Evolutionary conservation across 805 yeast species (phyloP).

Genomic region (Metschnikowia amazonensis): DNA sequence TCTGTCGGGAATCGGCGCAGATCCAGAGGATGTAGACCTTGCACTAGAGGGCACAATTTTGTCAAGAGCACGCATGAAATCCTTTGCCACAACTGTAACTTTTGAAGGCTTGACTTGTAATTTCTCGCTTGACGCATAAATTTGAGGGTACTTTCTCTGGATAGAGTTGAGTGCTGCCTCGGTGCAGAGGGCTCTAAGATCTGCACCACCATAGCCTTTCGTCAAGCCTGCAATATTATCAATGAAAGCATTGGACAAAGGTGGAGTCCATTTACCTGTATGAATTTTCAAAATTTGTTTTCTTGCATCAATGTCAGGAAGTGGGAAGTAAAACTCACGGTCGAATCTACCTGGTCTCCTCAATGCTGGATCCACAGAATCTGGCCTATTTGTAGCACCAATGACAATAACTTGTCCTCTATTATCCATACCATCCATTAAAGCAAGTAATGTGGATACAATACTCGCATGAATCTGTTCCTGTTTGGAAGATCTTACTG

Average conservation of each 20-base stretch:
- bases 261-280: conserved; percentile 85
- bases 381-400: conserved; percentile 98
- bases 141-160: conserved; percentile 90
- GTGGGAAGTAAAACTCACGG: conserved; percentile 92
- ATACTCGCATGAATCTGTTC: conserved; percentile 98
- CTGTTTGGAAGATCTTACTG: conserved; percentile 94
- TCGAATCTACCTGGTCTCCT: conserved; percentile 97
- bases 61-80: conserved; percentile 80
- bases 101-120: conserved; percentile 65
- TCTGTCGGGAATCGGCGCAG: conserved; percentile 76
- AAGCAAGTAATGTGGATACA: conserved; percentile 88
- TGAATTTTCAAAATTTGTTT: conserved; percentile 77
- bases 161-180: conserved; percentile 93
- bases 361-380: conserved; percentile 96
- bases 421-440: conserved; percentile 99
- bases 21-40: conserved; percentile 68
- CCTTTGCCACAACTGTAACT: conserved; percentile 72
- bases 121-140: conserved; percentile 72
- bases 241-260: conserved; percentile 54
- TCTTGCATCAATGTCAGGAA: conserved; percentile 81
- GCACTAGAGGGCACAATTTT: conserved; percentile 91
- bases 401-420: conserved; percentile 97
- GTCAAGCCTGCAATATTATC: conserved; percentile 72
- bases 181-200: conserved; percentile 87
- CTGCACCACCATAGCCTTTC: conserved; percentile 98